Base-by-base conservation (phyloP, 75 land plant species). In the Selaginella tamariscina region DNA sequence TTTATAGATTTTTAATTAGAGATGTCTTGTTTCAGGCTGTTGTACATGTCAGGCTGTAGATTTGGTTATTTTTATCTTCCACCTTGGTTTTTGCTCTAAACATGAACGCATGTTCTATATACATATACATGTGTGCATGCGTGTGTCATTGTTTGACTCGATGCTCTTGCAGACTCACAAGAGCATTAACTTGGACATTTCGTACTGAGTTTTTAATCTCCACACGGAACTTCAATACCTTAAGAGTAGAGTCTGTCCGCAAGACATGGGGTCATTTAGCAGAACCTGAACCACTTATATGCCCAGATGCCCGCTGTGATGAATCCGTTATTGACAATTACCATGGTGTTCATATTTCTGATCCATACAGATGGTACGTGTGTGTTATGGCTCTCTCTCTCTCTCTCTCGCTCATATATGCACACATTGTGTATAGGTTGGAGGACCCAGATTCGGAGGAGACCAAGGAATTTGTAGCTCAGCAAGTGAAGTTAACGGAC, bases 361-460 rank as follows among this genome's bases (percentile, higher is more conserved):
- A 94, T 70, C 98, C 98, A 20, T 94, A 90, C 65, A 72, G 98
- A 56, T 87, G 84, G 98, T 89, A 82, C 54, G 32, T 0, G 27
- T 31, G 49, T 39, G 11, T 39, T 15, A 5, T 39, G 49, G 49
- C 49, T 15, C 5, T 39, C 15, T 39, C 49, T 15, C 15, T 39
- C 15, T 39, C 5, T 39, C 49, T 5, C 11, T 39, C 15, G 5
- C 15, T 39, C 15, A 5, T 39, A 5, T 39, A 5, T n/a, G n/a
- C n/a, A n/a, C n/a, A 49, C 62, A 8, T 22, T 22, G 18, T 9
- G 5, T 26, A 22, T 65, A 95, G 99, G 99, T 73, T 95, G 71
- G 99, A 95, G 70, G 87, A 95, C 66, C 87, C 97, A 9, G 96
- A 88, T 26, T 75, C 92, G 2, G 73, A 76, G 28, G 93, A 84